phyloP scores from a whole-genome alignment of 2,329 filamentous ascomycete genomes.

The Colletotrichum siamense region DNA sequence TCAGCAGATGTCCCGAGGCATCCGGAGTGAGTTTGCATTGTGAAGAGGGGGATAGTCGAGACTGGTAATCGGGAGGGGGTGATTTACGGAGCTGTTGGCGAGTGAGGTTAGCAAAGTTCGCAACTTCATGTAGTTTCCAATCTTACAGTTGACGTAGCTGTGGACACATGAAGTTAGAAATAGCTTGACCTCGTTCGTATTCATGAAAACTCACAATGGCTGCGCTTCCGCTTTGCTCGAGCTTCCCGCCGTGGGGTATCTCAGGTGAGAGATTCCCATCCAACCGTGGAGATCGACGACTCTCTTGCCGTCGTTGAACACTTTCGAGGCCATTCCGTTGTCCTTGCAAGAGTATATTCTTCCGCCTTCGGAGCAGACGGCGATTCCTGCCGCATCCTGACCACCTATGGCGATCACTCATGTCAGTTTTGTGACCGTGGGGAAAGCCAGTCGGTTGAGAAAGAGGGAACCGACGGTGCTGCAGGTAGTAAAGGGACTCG shows the following conservation, averaged over 20 bases:
- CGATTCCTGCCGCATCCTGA: slow-evolving; percentile 88
- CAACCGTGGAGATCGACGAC: slow-evolving; percentile 10
- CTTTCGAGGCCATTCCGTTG: slow-evolving; percentile 84
- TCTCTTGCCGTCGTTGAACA: slow-evolving; percentile 79
- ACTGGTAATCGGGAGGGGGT: background rate
- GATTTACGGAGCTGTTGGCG: background rate
- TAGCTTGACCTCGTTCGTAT: background rate
- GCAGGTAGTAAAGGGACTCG: slow-evolving; percentile 74
- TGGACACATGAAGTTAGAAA: background rate
- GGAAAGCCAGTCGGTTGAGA: background rate
- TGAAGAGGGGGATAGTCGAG: background rate
- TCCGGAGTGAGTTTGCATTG: background rate
- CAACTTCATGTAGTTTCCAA: background rate
- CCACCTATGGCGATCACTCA: slow-evolving; percentile 48
- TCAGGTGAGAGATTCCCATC: slow-evolving; percentile 71
- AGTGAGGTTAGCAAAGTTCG: background rate
- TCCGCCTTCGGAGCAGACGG: slow-evolving; percentile 74
- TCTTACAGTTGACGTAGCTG: background rate
- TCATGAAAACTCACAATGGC: slow-evolving; percentile 64
- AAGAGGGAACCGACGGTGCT: slow-evolving; percentile 36
- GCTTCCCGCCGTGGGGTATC: slow-evolving; percentile 79
- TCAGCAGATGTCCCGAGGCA: background rate
- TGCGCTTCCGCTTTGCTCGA: slow-evolving; percentile 78
- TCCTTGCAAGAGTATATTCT: slow-evolving; percentile 90
- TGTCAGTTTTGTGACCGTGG: background rate